A percentile compares a stretch with the other conserved stretches of the same genome.
Evolutionary conservation across 2,329 filamentous ascomycete species (phyloP).

Genomic region (Penicillium glabrum): DNA sequence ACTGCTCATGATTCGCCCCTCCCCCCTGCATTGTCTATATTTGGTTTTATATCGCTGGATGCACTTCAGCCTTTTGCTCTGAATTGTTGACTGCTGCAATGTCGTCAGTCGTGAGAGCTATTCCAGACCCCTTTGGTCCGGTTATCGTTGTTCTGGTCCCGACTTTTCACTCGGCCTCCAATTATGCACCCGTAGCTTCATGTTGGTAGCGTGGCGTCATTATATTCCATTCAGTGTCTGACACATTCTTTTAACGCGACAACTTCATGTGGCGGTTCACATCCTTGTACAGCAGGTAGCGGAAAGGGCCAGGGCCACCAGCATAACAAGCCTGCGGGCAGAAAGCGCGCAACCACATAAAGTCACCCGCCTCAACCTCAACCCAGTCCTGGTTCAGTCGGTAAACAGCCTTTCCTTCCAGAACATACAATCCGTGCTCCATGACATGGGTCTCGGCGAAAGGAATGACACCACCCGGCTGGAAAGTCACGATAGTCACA

Average conservation of each 20-base stretch:
- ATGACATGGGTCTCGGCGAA: conserved; percentile 28
- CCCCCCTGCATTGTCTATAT: not conserved
- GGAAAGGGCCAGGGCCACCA: conserved; percentile 25
- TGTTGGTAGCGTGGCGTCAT: not conserved
- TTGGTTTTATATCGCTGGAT: not conserved
- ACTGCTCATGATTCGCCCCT: not conserved
- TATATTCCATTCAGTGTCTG: not conserved
- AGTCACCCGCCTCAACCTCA: conserved; percentile 27
- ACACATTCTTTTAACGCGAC: conserved; percentile 1
- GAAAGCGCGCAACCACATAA: conserved; percentile 29
- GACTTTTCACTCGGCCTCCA: not conserved
- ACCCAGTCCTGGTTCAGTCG: conserved; percentile 28
- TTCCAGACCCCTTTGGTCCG: not conserved
- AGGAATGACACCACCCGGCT: conserved; percentile 24
- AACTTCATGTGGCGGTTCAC: conserved; percentile 29
- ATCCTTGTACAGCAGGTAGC: conserved; percentile 28
- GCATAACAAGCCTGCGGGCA: conserved; percentile 28
- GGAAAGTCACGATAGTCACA: conserved; percentile 25
- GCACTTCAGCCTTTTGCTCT: not conserved
- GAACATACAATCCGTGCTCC: conserved; percentile 26
- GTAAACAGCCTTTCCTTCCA: conserved; percentile 27
- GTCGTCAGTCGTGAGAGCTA: too few species aligned
- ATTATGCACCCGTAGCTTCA: not conserved
- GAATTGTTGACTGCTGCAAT: not conserved
- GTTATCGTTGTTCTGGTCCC: not conserved